Base-by-base conservation (phyloP, 192 early-diverging fungal species). In the Podila epicladia region DNA sequence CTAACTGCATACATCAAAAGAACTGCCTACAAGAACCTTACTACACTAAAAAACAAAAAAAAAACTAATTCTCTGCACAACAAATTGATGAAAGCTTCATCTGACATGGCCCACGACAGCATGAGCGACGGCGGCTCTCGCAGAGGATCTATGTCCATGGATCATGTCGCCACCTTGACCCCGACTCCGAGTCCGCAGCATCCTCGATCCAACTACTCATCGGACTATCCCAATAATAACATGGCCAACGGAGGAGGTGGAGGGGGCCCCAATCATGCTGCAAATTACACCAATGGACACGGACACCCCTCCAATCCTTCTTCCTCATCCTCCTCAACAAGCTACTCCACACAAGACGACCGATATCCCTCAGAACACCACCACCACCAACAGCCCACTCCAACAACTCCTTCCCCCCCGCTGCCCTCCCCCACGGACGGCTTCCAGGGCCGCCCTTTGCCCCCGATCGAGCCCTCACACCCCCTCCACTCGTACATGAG, bases 401-500 rank as follows among this genome's bases (percentile, higher is more conserved):
- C 72, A 11, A 61, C 60, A 12, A 80, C 77, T 3, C 77, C 77
- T 3, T 80, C 77, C 20, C 77, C 77, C 20, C 77, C 77, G 9
- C 55, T 80, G 35, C 77, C 76, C 12, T 72, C 77, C 2, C 62
- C 77, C 45, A 38, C 71, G 9, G 77, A 80, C 13, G 71, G 66
- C 33, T 80, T 67, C 62, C 77, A 80, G 35, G 77, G 71, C 20
- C 59, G 77, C 11, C 55, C 77, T 15, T 32, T 80, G 22, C 71
- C 71, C 15, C 77, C 77, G 48, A 72, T 80, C 48, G 77, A 73
- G n/a, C 76, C 70, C n/a, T 72, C 76, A 1, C 62, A 72, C 31
- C 70, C 76, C 26, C 70, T 72, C 20, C 70, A 79, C 51, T 38
- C 60, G 15, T 72, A 79, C 57, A 69, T 72, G 71, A 69, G 62